A percentile compares a stretch with the other conserved stretches of the same genome.
Conservation (phyloP, 768 basidiomycete genomes). For the Psilocybe cubensis region DNA sequence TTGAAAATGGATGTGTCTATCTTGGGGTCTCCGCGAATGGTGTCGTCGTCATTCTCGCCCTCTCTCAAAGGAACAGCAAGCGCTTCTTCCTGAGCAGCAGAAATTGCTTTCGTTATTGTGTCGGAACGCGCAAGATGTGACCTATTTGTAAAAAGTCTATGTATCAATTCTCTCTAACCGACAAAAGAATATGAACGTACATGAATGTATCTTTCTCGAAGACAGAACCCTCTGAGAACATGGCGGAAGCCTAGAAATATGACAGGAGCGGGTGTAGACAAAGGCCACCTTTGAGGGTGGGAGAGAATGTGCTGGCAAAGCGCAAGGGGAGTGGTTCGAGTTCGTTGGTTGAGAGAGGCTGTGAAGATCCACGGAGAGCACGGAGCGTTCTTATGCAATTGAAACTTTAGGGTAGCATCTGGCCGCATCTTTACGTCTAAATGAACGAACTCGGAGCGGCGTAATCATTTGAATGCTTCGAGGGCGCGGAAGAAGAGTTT, state of each 20-base stretch:
- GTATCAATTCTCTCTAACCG: not conserved
- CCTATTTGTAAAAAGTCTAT: conserved; percentile 21
- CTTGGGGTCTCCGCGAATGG: conserved; percentile 23
- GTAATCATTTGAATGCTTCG: conserved; percentile 21
- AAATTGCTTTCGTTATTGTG: conserved; percentile 28
- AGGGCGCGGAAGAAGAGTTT: conserved; percentile 19
- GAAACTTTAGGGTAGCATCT: conserved; percentile 31
- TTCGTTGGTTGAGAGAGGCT: conserved; percentile 15
- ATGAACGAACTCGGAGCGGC: conserved; percentile 21
- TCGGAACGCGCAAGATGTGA: conserved; percentile 24
- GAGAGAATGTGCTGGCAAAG: conserved; percentile 22
- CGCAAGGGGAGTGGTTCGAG: conserved; percentile 18
- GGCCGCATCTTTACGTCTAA: conserved; percentile 29
- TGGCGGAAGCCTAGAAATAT: conserved; percentile 10
- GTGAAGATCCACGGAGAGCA: conserved; percentile 30
- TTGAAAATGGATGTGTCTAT: conserved; percentile 36
- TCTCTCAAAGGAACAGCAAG: conserved; percentile 13
- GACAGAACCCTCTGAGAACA: not conserved
- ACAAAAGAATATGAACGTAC: conserved; percentile 9
- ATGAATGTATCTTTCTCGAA: conserved; percentile 9
- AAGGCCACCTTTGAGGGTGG: conserved; percentile 17
- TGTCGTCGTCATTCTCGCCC: conserved; percentile 28
- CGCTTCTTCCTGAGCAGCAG: conserved; percentile 24
- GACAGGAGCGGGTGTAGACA: conserved; percentile 19
- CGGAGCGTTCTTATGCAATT: conserved; percentile 28